A percentile compares a stretch with the other conserved stretches of the same genome.
These are phyloP conservation scores for Craterostigma plantagineum DNA, from an alignment of 257 asterid genomes.

Conservation along the genomic window DNA sequence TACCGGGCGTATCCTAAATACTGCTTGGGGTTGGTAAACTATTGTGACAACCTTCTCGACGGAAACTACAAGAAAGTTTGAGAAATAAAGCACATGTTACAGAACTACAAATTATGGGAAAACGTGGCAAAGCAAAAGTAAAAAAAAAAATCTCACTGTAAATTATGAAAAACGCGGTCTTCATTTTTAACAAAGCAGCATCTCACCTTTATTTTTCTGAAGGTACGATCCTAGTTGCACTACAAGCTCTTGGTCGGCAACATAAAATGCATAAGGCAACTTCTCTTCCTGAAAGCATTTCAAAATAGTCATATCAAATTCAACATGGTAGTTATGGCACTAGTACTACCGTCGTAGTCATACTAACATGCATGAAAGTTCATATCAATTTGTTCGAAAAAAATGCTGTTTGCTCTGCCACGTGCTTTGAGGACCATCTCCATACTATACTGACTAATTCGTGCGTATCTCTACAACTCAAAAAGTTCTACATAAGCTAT, in stretches of 20 bases:
- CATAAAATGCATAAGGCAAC: conserved; percentile 76
- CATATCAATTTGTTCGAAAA: too few relatives aligned
- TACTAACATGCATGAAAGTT: not conserved
- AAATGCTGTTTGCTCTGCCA: too few relatives aligned
- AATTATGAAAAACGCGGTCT: not conserved
- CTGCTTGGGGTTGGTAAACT: conserved; percentile 93
- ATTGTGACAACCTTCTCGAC: conserved; percentile 80
- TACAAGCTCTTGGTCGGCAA: conserved; percentile 68
- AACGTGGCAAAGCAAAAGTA: too few relatives aligned
- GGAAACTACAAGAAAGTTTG: conserved; percentile 44
- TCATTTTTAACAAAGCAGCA: not conserved
- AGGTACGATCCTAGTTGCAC: conserved; percentile 65
- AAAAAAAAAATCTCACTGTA: too few relatives aligned
- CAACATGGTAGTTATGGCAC: not conserved
- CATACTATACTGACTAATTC: too few relatives aligned
- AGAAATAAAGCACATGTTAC: conserved; percentile 14
- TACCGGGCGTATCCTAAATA: conserved; percentile 85
- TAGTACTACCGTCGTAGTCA: too few relatives aligned
- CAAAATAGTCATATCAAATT: conserved; percentile 6
- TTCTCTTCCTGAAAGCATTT: conserved; percentile 53
- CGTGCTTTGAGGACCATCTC: too few relatives aligned
- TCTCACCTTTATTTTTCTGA: conserved; percentile 55
- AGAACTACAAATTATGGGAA: too few relatives aligned
- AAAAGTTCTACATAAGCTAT: too few relatives aligned
- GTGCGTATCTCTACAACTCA: too few relatives aligned